Evolutionary conservation across 2,329 filamentous ascomycete genomes (phyloP).

Genomic region (Achaetomium macrosporum): DNA sequence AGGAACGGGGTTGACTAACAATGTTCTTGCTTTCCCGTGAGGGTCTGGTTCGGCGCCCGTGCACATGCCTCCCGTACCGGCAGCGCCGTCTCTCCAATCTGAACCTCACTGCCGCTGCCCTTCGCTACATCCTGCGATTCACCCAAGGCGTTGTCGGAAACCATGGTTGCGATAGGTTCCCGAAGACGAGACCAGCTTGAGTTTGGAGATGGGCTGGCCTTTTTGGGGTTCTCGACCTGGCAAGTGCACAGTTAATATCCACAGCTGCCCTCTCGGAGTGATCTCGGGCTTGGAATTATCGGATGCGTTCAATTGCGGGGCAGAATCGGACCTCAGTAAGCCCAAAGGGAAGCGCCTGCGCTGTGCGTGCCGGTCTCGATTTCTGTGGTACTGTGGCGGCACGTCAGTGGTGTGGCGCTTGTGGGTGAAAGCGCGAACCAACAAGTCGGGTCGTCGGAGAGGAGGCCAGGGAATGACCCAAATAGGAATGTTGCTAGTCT

Average conservation of each 20-base stretch:
- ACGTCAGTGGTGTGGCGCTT: conserved; percentile 5
- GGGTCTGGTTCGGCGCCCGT: conserved; percentile 38
- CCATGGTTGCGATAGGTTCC: conserved; percentile 8
- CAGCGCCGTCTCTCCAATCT: conserved; percentile 9
- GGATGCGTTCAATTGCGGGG: neutral
- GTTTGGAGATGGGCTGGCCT: neutral
- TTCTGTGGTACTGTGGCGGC: neutral
- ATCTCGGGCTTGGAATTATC: neutral
- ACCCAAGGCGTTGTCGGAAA: conserved; percentile 1
- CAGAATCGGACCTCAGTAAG: neutral
- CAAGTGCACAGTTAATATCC: neutral
- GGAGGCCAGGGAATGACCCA: neutral
- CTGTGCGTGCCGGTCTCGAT: neutral
- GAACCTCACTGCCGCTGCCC: neutral
- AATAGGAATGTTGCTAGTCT: too few species aligned
- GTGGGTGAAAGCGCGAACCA: conserved; percentile 1
- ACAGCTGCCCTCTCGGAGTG: neutral
- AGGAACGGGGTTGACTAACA: conserved; percentile 53
- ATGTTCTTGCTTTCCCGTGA: conserved; percentile 97
- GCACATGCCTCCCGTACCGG: conserved; percentile 11
- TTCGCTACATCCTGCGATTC: neutral
- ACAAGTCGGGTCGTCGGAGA: neutral
- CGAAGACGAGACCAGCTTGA: neutral
- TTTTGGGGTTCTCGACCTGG: neutral
- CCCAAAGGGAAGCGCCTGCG: neutral